Evolutionary conservation across 106 monocot species (phyloP).

Genomic region (Amphibolis antarctica): DNA sequence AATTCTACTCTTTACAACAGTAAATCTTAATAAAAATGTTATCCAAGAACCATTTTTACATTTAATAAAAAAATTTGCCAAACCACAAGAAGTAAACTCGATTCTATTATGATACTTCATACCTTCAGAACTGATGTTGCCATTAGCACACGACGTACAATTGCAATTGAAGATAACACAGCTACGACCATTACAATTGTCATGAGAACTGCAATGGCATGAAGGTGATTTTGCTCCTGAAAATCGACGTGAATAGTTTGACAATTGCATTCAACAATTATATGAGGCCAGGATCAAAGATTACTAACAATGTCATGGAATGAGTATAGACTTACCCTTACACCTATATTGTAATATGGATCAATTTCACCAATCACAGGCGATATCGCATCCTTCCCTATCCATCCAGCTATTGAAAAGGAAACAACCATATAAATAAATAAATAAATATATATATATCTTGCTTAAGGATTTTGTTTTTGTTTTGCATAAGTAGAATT

Average conservation of each 20-base stretch:
- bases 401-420: conserved; percentile 85
- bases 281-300: no score
- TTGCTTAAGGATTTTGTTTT: not conserved
- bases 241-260: not conserved
- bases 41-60: no score
- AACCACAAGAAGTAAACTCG: no score
- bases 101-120: not conserved
- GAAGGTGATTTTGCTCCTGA: conserved; percentile 89
- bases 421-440: conserved; percentile 4
- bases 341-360: conserved; percentile 64
- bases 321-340: conserved; percentile 41
- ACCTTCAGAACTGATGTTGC: conserved; percentile 98
- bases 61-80: no score
- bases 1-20: no score
- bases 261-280: not conserved
- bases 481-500: not conserved
- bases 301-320: not conserved
- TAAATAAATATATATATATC: not conserved
- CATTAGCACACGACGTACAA: conserved; percentile 80
- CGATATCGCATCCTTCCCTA: conserved; percentile 83
- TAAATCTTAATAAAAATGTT: no score
- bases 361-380: conserved; percentile 91
- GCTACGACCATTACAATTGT: conserved; percentile 87
- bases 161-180: conserved; percentile 79
- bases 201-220: conserved; percentile 76